These are phyloP conservation scores for Cerrena zonata DNA, from an alignment of 1,284 basidiomycete species.

Conservation along the genomic window DNA sequence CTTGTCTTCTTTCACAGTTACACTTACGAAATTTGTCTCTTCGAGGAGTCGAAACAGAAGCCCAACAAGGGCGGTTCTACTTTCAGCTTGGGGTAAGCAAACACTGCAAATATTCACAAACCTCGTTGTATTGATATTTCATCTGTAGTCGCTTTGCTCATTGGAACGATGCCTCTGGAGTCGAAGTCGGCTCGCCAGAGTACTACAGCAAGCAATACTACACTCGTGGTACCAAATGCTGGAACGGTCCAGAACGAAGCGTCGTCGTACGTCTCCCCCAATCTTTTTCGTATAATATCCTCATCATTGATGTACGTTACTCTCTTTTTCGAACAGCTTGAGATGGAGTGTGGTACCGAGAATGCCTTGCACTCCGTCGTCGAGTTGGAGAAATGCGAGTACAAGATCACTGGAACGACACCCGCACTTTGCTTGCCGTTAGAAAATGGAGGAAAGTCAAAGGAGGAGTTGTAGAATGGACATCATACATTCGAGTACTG, in stretches of 20 bases:
- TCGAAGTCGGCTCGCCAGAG: conserved; percentile 54
- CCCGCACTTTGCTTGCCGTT: conserved; percentile 85
- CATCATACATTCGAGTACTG: not conserved
- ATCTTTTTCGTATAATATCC: not conserved
- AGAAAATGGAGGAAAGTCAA: conserved; percentile 46
- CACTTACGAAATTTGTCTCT: conserved; percentile 94
- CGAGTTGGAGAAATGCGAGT: conserved; percentile 97
- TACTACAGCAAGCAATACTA: conserved; percentile 84
- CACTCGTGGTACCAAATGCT: conserved; percentile 81
- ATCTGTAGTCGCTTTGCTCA: conserved; percentile 60
- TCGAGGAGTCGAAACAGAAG: conserved; percentile 83
- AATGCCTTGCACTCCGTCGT: conserved; percentile 79
- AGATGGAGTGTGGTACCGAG: conserved; percentile 79
- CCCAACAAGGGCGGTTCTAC: conserved; percentile 75
- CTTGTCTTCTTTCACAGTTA: conserved; percentile 49
- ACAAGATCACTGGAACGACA: conserved; percentile 80
- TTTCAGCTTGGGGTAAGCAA: conserved; percentile 78
- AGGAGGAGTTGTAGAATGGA: conserved; percentile 3
- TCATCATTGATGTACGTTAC: not conserved
- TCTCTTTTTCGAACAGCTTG: conserved; percentile 51
- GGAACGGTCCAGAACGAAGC: conserved; percentile 91
- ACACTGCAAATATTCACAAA: not conserved
- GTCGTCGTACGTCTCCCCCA: conserved; percentile 49
- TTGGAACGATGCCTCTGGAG: conserved; percentile 63
- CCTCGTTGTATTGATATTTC: conserved; percentile 1